Evolutionary conservation across 495 filamentous ascomycete genomes (phyloP).

Genomic region (Lasiosphaeriaceae sp.): DNA sequence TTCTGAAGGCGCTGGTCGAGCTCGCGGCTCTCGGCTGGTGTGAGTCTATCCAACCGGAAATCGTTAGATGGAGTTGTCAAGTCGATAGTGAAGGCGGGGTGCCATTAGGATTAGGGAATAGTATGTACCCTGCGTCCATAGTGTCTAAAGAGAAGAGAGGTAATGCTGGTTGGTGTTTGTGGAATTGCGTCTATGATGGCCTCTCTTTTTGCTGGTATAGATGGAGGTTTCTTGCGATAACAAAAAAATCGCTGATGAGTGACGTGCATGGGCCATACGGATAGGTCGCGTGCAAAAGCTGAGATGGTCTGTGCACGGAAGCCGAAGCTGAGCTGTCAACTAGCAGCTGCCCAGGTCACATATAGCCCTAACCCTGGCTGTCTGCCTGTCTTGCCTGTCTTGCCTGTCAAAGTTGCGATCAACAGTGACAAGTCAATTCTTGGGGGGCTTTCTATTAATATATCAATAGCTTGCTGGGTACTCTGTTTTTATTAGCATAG

Average conservation of each 20-base stretch:
- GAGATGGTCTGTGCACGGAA: not conserved
- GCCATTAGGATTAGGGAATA: not conserved
- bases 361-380: no score
- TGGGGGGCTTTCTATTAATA: no score
- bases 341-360: not conserved
- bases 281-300: not conserved
- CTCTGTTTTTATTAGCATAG: no score
- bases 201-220: not conserved
- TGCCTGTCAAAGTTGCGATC: no score
- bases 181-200: not conserved
- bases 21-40: slow-evolving; percentile 79
- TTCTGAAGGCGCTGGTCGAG: slow-evolving; percentile 88
- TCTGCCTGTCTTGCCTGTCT: no score
- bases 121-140: slow-evolving; percentile 14
- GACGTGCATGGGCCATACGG: not conserved
- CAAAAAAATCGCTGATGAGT: slow-evolving; percentile 7
- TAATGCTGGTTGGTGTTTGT: not conserved
- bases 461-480: no score
- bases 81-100: no score
- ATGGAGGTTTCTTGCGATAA: slow-evolving; percentile 10
- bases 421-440: no score
- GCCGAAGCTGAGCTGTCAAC: slow-evolving; percentile 1
- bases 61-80: slow-evolving; percentile 9
- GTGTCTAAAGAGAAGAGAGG: not conserved
- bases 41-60: slow-evolving; percentile 50